A percentile compares a stretch with the other conserved stretches of the same genome.
Conservation (phyloP, 306 rosid species). For the Benincasa hispida region DNA sequence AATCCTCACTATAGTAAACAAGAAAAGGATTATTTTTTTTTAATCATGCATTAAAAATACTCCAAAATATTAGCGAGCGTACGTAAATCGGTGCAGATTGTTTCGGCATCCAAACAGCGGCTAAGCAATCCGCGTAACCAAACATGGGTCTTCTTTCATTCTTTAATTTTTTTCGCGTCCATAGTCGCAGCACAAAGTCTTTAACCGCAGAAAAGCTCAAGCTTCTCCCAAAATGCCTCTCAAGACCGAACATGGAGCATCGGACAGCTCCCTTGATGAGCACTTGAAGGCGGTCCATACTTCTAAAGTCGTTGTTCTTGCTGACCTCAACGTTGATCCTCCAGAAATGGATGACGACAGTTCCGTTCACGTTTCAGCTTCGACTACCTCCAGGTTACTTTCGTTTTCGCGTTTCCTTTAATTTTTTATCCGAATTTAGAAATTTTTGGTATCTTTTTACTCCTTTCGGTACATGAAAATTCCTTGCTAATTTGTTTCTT, state of each 20-base stretch:
- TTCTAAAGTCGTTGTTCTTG: conserved; percentile 44
- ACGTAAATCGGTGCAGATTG: too few species aligned
- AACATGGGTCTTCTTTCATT: conserved; percentile 9
- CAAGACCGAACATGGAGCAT: conserved; percentile 4
- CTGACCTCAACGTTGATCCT: conserved; percentile 81
- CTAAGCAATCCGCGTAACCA: background rate
- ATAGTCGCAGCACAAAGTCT: background rate
- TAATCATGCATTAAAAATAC: background rate
- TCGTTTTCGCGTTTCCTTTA: background rate
- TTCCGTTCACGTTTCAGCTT: conserved; percentile 32
- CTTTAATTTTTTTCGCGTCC: background rate
- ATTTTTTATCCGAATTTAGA: background rate
- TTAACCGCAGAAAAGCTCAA: background rate
- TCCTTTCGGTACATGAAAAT: background rate
- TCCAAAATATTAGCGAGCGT: background rate
- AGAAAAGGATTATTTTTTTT: too few species aligned
- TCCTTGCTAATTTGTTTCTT: background rate
- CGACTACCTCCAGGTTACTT: conserved; percentile 28
- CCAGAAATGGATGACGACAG: conserved; percentile 46
- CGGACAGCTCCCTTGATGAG: conserved; percentile 12
- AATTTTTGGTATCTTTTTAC: background rate
- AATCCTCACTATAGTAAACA: too few species aligned
- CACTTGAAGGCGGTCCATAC: conserved; percentile 17
- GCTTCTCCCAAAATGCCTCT: conserved; percentile 1
- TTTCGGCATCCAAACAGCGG: background rate